These are phyloP conservation scores for Helichrysum umbraculigerum DNA, from an alignment of 129 eudicot species.

Conservation along the genomic window DNA sequence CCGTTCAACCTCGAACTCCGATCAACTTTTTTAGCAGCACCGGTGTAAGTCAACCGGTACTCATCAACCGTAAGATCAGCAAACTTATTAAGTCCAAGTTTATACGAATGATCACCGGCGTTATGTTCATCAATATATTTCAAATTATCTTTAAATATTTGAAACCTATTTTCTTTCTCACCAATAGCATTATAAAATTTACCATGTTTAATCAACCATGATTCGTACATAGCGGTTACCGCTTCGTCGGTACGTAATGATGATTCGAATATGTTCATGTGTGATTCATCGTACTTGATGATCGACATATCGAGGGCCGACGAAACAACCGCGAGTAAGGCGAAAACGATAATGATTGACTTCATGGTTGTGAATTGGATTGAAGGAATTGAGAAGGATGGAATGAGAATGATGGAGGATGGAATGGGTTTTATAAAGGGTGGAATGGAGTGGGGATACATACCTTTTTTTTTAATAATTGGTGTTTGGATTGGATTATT, in stretches of 20 bases:
- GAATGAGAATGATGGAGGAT: neutral
- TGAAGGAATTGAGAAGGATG: neutral
- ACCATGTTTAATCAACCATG: slow-evolving; percentile 54
- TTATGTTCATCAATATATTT: slow-evolving; percentile 70
- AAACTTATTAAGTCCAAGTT: slow-evolving; percentile 70
- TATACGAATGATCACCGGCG: slow-evolving; percentile 40
- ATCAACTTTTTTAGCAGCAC: slow-evolving; percentile 28
- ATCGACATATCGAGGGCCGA: slow-evolving; percentile 35
- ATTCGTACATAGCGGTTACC: slow-evolving; percentile 30
- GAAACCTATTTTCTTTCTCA: slow-evolving; percentile 54
- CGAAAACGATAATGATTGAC: neutral
- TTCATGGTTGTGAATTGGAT: slow-evolving; percentile 24
- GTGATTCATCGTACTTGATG: slow-evolving; percentile 28
- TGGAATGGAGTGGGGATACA: neutral
- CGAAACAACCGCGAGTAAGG: slow-evolving; percentile 12
- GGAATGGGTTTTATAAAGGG: slow-evolving; percentile 32
- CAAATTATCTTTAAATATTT: slow-evolving; percentile 74
- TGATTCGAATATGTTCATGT: slow-evolving; percentile 7
- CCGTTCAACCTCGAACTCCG: slow-evolving; percentile 16
- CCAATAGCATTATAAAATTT: slow-evolving; percentile 50
- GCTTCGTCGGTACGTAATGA: slow-evolving; percentile 32
- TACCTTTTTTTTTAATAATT: slow-evolving; percentile 3
- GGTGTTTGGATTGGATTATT: neutral
- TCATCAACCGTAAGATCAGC: slow-evolving; percentile 88
- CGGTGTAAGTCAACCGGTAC: slow-evolving; percentile 56